phyloP scores from a whole-genome alignment of 495 filamentous ascomycete species.

The Chaetomidium leptoderma region DNA sequence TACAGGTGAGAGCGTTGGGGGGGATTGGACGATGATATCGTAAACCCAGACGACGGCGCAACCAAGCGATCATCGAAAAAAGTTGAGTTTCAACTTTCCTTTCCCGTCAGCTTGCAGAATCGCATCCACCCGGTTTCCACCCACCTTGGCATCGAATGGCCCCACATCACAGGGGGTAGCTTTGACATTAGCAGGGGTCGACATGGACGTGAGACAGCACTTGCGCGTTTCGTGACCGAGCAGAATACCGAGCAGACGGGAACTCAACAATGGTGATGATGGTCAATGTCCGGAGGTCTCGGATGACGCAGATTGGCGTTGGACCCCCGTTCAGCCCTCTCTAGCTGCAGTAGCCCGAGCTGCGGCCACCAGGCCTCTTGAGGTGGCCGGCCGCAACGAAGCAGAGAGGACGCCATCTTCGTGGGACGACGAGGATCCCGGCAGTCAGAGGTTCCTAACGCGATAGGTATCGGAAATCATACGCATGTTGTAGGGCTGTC shows the following conservation, averaged over 20 bases:
- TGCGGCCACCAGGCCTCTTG: neutral
- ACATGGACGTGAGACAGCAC: neutral
- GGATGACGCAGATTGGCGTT: neutral
- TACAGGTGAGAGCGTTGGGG: neutral
- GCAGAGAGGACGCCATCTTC: neutral
- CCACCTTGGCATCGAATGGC: no score
- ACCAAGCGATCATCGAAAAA: neutral
- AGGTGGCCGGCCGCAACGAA: neutral
- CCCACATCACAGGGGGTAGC: neutral
- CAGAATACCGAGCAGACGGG: no score
- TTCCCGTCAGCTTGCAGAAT: neutral
- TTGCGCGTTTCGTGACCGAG: neutral
- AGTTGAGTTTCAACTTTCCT: neutral
- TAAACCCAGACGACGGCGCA: neutral
- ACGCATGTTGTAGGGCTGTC: no score
- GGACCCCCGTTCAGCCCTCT: neutral
- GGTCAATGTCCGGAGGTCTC: conserved; percentile 5
- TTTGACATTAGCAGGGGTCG: neutral
- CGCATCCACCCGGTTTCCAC: neutral
- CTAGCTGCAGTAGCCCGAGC: neutral
- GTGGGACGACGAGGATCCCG: neutral
- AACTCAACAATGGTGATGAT: neutral
- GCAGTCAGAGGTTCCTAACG: no score
- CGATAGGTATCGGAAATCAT: no score
- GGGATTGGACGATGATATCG: neutral